Evolutionary conservation across 2,329 filamentous ascomycete genomes (phyloP).

Genomic region (Penicillium sumatraense): DNA sequence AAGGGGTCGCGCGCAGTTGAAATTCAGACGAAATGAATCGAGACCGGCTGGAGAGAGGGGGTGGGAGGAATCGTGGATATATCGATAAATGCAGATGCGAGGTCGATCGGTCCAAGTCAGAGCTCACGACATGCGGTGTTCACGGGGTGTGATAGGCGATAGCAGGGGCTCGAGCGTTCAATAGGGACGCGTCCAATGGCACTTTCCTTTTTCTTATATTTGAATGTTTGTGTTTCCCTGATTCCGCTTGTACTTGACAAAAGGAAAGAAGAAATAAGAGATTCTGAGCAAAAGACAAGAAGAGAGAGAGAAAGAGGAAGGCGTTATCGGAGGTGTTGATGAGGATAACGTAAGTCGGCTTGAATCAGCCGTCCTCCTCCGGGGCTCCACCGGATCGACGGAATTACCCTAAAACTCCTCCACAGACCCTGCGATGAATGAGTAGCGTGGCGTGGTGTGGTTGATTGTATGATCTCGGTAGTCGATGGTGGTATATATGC

Average conservation of each 20-base stretch:
- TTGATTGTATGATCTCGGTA: not conserved
- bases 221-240: too few species aligned
- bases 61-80: not conserved
- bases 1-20: slow-evolving; percentile 5
- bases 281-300: not conserved
- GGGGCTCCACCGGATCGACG: slow-evolving; percentile 8
- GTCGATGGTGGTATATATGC: not conserved
- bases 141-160: slow-evolving; percentile 2
- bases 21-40: too few species aligned
- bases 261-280: too few species aligned
- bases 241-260: too few species aligned
- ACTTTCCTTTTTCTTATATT: not conserved
- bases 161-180: not conserved
- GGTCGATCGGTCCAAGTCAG: slow-evolving; percentile 1
- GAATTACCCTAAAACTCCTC: not conserved
- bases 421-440: not conserved
- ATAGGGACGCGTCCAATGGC: not conserved
- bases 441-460: not conserved
- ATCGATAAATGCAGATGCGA: slow-evolving; percentile 6
- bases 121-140: slow-evolving; percentile 4
- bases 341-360: slow-evolving; percentile 6
- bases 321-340: not conserved
- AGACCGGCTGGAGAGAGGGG: too few species aligned
- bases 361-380: slow-evolving; percentile 4
- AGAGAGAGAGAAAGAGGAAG: not conserved